These are phyloP conservation scores for Ceratocystis papillata DNA, from an alignment of 2,329 filamentous ascomycete genomes.

Conservation along the genomic window DNA sequence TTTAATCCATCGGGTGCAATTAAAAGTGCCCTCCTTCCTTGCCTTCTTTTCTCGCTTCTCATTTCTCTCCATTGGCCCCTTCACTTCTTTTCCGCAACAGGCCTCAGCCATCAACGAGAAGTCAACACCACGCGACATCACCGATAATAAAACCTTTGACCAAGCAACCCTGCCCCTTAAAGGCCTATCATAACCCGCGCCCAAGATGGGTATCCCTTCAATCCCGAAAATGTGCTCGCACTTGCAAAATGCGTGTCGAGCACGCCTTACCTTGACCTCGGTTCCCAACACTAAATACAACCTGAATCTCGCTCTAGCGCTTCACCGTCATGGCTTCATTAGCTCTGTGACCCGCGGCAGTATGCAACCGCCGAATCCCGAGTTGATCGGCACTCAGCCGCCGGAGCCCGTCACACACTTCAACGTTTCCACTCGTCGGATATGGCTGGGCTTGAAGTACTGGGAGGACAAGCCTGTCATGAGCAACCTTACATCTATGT, in stretches of 20 bases:
- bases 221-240: slow-evolving; percentile 78
- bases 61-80: background rate
- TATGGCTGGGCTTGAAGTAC: slow-evolving; percentile 90
- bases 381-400: slow-evolving; percentile 37
- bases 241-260: slow-evolving; percentile 76
- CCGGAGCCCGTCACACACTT: slow-evolving; percentile 51
- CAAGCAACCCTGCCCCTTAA: background rate
- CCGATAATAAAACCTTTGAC: background rate
- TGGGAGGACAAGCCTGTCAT: slow-evolving; percentile 73
- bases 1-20: background rate
- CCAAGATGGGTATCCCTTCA: slow-evolving; percentile 44
- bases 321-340: slow-evolving; percentile 75
- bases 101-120: background rate
- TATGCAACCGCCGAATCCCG: slow-evolving; percentile 41
- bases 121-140: background rate
- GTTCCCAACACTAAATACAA: slow-evolving; percentile 68
- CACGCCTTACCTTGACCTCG: slow-evolving; percentile 74
- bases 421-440: slow-evolving; percentile 62
- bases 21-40: background rate
- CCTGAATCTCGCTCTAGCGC: slow-evolving; percentile 60
- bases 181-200: background rate
- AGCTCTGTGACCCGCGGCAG: slow-evolving; percentile 66
- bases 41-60: background rate
- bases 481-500: slow-evolving; percentile 53
- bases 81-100: background rate